Base-by-base conservation (phyloP, 2,329 filamentous ascomycete genomes). In the Chrysoporthe puriensis region DNA sequence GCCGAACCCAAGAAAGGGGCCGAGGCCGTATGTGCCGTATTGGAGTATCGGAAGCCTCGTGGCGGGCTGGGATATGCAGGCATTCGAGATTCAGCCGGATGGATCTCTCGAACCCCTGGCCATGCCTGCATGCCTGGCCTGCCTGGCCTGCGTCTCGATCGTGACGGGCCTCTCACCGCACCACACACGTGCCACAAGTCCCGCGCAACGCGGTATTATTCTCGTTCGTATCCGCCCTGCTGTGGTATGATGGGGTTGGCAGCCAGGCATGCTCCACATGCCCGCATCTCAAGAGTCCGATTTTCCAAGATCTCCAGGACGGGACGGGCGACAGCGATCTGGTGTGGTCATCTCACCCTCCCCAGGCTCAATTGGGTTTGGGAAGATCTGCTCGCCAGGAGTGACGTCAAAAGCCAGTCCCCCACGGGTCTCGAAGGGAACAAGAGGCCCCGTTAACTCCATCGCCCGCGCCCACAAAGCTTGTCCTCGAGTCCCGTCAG, bases 31-130 rank as follows among this genome's bases (percentile, higher is more conserved):
- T 26, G 26, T 26, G 26, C 56, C 40, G 13, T n/a, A 46, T 18
- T 56, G 11, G 44, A 7, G 26, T 8, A 52, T 52, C 48, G 59
- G 42, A n/a, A 21, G 40, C 44, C 32, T 64, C 64, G 64, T 64
- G 62, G 62, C 62, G 48, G 61, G 64, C 62, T 54, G 46, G 64
- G 58, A 34, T 60, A 11, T 43, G 0, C n/a, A 42, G 40, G 13
- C 6, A 42, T 21, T 11, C 40, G 42, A 46, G 58, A 32, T 18
- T 36, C 26, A 26, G 43, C 59, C 32, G 8, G 43, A 40, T 40
- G 8, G 43, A 40, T 40, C 54, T 57, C 54, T 46, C 44, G 44
- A 26, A 13, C 34, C 34, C 34, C 34, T 21, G 34, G 18, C 32
- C 34, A 9, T 36, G 34, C 44, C 11, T 57, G 13, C 54, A 18